phyloP scores from a whole-genome alignment of 2,329 filamentous ascomycete species.

The Alternaria gaisen region DNA sequence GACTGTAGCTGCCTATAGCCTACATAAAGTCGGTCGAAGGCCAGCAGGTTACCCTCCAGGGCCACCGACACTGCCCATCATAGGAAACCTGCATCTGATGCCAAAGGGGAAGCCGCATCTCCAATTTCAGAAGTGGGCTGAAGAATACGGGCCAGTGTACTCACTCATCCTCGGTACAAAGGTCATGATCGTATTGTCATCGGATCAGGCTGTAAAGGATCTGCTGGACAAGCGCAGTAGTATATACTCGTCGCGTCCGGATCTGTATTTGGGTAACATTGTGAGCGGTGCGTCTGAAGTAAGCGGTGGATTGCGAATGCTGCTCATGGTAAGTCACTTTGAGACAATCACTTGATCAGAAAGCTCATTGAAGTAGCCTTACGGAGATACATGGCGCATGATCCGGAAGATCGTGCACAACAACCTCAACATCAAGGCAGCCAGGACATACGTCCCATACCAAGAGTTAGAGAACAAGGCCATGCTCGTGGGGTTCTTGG shows the following conservation, averaged over 20 bases:
- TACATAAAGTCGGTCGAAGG: slow-evolving; percentile 34
- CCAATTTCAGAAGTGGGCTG: slow-evolving; percentile 63
- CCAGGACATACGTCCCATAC: slow-evolving; percentile 55
- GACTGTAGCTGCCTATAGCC: slow-evolving; percentile 7
- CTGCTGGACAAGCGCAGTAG: slow-evolving; percentile 60
- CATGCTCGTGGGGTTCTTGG: slow-evolving; percentile 61
- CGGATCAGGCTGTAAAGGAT: slow-evolving; percentile 59
- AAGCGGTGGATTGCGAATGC: slow-evolving; percentile 19
- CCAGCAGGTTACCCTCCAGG: slow-evolving; percentile 58
- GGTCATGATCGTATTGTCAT: slow-evolving; percentile 58
- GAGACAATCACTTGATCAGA: fast-evolving
- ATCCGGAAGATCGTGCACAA: slow-evolving; percentile 33
- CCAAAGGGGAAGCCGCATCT: slow-evolving; percentile 54
- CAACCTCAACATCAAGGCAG: slow-evolving; percentile 29
- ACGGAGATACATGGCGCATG: slow-evolving; percentile 27
- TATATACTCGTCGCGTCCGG: slow-evolving; percentile 61
- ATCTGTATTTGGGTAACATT: slow-evolving; percentile 30
- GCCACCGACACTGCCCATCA: slow-evolving; percentile 60
- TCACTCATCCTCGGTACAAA: slow-evolving; percentile 61
- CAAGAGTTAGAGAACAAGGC: slow-evolving; percentile 65
- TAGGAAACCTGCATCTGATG: slow-evolving; percentile 63
- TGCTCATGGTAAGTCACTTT: slow-evolving; percentile 22
- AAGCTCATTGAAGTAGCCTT: slow-evolving; percentile 11
- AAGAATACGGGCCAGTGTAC: slow-evolving; percentile 62
- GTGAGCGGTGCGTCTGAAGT: slow-evolving; percentile 13